Base-by-base conservation (phyloP, 495 filamentous ascomycete genomes). In the Penicillium herquei region DNA sequence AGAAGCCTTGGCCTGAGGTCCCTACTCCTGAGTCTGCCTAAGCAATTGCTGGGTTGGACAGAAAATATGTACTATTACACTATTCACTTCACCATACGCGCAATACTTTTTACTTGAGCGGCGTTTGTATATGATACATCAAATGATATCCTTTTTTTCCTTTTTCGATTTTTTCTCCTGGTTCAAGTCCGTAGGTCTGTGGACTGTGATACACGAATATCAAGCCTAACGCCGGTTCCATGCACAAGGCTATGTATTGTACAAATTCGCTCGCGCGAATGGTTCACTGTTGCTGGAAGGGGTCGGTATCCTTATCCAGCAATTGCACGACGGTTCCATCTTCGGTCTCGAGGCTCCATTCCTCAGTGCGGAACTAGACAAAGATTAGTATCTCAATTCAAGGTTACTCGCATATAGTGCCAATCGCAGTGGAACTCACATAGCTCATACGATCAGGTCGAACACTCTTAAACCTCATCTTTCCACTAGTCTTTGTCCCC, bases 381-480 rank as follows among this genome's bases (percentile, higher is more conserved):
- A 49, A 1, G 53, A 14, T 56, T 34, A 51, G 39, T 40, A 32
- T 26, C 21, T 26, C 21, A 26, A 26, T 26, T 26, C 2, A 26
- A 26, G 21, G 21, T 26, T 26, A 26, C 4, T 26, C 21, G 4
- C 2, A 26, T 26, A 26, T 26, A 26, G 4, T 4, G 21, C 21
- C 21, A 39, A 11, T 13, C 6, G 34, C 43, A 56, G 21, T 30
- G 7, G n/a, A 2, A 82, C 84, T 73, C 59, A 88, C 86, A 70
- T 74, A 84, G 8, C 88, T 91, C 77, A 84, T 79, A 59, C 92
- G 81, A 49, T 83, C 81, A 54, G 79, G 86, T 54, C 94, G 82
- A 63, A 80, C 74, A 68, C 89, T 92, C 67, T 77, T 81, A 74
- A 98, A 96, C 62, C 83, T 79, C 86, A 96, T 92, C 63, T 84